Conservation (phyloP, 2,329 filamentous ascomycete species). For the Aspergillus bombycis region DNA sequence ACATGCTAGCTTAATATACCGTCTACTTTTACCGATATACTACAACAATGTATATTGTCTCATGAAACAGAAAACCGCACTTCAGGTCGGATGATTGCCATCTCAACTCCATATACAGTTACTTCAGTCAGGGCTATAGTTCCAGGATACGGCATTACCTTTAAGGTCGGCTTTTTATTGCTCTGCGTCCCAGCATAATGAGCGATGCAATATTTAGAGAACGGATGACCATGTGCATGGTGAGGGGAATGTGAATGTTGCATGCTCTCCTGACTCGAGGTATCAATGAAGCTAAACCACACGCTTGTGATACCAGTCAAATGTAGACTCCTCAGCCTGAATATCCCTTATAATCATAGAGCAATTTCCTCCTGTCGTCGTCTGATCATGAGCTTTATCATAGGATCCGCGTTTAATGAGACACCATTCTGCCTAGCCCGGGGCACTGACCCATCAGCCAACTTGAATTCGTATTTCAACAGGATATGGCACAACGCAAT, state of each 20-base stretch:
- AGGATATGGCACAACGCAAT: constrained; percentile 5
- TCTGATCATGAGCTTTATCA: background rate
- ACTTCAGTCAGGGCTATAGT: fast-evolving
- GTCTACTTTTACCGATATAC: too few relatives aligned
- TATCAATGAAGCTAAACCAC: background rate
- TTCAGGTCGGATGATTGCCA: background rate
- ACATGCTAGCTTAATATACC: background rate
- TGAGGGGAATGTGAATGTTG: background rate
- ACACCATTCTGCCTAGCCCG: background rate
- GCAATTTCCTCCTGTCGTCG: constrained; percentile 2
- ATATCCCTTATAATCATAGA: background rate
- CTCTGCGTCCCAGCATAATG: background rate
- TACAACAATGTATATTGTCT: too few relatives aligned
- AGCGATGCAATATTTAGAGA: too few relatives aligned
- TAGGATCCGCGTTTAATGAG: background rate
- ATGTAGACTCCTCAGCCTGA: background rate
- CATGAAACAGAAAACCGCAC: background rate
- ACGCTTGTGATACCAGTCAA: background rate
- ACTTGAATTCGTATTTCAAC: constrained; percentile 9
- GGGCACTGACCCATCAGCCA: background rate
- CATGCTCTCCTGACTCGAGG: fast-evolving
- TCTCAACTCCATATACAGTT: background rate
- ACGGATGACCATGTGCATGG: background rate
- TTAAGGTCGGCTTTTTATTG: background rate
- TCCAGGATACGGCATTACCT: fast-evolving